A percentile compares a stretch with the other conserved stretches of the same genome.
phyloP scores from a whole-genome alignment of 2,329 filamentous ascomycete genomes.

The Exophiala phaeomuriformis region DNA sequence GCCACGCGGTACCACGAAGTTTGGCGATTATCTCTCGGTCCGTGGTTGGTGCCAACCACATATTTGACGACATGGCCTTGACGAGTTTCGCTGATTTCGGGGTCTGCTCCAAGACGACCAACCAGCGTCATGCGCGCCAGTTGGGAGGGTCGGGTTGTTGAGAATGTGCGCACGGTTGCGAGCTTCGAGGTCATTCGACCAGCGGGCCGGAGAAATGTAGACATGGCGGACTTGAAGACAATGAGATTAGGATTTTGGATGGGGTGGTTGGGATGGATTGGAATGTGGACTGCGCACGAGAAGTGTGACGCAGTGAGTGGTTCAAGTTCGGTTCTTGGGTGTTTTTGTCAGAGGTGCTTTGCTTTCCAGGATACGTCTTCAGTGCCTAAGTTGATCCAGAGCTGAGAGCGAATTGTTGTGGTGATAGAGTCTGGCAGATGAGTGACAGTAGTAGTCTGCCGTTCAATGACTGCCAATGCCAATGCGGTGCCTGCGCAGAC shows the following conservation, averaged over 20 bases:
- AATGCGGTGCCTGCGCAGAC: too few species aligned
- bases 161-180: constrained; percentile 61
- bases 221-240: constrained; percentile 11
- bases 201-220: constrained; percentile 42
- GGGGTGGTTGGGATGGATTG: neutral
- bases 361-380: neutral
- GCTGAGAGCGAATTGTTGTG: too few species aligned
- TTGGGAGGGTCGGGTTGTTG: constrained; percentile 54
- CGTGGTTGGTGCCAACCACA: constrained; percentile 61
- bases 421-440: too few species aligned
- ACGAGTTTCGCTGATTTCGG: constrained; percentile 65
- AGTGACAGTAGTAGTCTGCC: too few species aligned
- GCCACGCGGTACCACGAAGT: constrained; percentile 81
- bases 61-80: constrained; percentile 73
- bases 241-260: neutral
- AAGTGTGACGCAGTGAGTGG: neutral
- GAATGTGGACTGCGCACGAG: neutral
- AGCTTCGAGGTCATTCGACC: constrained; percentile 42
- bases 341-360: neutral
- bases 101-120: constrained; percentile 72
- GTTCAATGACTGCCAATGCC: neutral
- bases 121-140: constrained; percentile 79
- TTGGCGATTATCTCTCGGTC: constrained; percentile 60
- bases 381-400: neutral
- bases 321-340: too few species aligned